A percentile compares a stretch with the other conserved stretches of the same genome.
Evolutionary conservation across 139 green algal species (phyloP).

Genomic region (Trebouxia sp.): DNA sequence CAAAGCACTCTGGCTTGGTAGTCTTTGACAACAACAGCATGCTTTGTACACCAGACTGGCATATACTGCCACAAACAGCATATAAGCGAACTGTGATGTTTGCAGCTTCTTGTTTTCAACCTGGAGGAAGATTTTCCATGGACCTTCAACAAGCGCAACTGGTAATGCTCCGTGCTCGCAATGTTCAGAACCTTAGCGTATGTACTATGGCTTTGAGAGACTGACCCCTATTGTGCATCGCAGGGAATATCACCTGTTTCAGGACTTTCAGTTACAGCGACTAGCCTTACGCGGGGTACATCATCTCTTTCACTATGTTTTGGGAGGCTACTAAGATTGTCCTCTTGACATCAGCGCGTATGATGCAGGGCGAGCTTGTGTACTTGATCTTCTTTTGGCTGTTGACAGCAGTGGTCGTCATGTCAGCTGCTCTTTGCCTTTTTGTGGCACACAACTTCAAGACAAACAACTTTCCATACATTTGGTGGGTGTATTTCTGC

Average conservation of each 20-base stretch:
- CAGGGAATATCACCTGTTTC: slow-evolving; percentile 18
- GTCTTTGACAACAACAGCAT: no score
- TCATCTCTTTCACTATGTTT: background rate
- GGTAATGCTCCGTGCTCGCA: background rate
- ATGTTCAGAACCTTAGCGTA: background rate
- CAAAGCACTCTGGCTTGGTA: background rate
- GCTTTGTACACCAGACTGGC: no score
- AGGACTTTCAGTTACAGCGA: slow-evolving; percentile 14
- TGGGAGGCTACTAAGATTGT: background rate
- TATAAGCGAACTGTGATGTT: background rate
- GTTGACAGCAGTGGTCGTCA: slow-evolving; percentile 17
- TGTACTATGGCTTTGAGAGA: background rate
- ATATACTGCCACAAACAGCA: background rate
- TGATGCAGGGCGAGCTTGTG: background rate
- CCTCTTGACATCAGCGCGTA: no score
- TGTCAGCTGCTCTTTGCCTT: slow-evolving; percentile 11
- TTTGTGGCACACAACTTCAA: slow-evolving; percentile 28
- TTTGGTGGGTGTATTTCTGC: background rate
- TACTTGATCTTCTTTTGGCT: slow-evolving; percentile 22
- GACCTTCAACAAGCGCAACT: slow-evolving; percentile 9
- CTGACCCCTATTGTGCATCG: background rate
- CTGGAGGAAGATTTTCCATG: slow-evolving; percentile 8
- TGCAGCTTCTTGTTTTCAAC: slow-evolving; percentile 26
- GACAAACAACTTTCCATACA: slow-evolving; percentile 28
- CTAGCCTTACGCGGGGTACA: slow-evolving; percentile 7